Percentiles rank a stretch among this genome's conserved stretches.
Conservation (phyloP, 2,329 filamentous ascomycete species). For the Talaromyces marneffei region DNA sequence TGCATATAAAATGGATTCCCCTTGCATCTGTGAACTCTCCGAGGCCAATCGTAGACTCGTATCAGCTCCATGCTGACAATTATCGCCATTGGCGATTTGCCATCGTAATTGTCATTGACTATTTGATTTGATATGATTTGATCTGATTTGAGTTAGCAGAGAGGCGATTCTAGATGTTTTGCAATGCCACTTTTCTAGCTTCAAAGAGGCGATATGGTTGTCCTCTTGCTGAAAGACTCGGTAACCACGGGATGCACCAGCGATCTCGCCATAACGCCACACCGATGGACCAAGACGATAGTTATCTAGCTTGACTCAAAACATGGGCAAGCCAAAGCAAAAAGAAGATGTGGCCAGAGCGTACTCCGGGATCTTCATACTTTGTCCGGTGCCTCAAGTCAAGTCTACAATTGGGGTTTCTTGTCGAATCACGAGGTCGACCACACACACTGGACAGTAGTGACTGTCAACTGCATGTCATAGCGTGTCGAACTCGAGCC, state of each 20-base stretch:
- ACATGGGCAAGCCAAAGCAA: neutral
- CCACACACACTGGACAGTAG: neutral
- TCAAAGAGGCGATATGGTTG: neutral
- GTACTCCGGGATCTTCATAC: neutral
- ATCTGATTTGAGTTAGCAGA: neutral
- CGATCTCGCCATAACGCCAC: slow-evolving; percentile 5
- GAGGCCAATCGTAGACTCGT: slow-evolving; percentile 22
- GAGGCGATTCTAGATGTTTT: neutral
- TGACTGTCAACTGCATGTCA: neutral
- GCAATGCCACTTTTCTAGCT: neutral
- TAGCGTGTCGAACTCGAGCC: neutral
- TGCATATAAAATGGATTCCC: slow-evolving; percentile 26
- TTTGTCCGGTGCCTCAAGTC: neutral
- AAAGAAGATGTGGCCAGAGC: slow-evolving; percentile 11
- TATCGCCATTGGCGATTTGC: slow-evolving; percentile 7
- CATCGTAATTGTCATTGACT: neutral
- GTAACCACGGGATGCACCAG: neutral
- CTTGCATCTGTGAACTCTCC: slow-evolving; percentile 34
- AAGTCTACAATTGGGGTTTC: neutral
- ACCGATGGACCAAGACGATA: neutral
- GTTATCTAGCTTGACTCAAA: slow-evolving; percentile 4
- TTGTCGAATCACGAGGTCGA: slow-evolving; percentile 5
- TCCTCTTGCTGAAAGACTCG: neutral
- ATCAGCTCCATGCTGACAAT: neutral
- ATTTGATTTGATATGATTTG: neutral